Evolutionary conservation across 108 stramenopile genomes (phyloP), one percentile per base, ranked within the genome.

Genomic region (Chaetoceros muelleri): DNA sequence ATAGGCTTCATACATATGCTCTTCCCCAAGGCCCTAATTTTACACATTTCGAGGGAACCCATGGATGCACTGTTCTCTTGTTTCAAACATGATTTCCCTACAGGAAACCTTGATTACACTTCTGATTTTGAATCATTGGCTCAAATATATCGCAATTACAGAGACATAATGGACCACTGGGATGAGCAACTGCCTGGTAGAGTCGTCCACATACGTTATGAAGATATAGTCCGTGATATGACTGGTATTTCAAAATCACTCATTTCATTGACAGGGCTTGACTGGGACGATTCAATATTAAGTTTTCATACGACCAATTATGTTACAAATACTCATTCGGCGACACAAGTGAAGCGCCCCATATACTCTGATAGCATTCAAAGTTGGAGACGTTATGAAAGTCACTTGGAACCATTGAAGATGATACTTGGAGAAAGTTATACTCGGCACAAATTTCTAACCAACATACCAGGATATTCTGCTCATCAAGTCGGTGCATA

Each of bases 1-100:
- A 70, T 94, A 25, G 88, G 88, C 3, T 94, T 94, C 66, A 87
- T 94, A 44, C 92, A 94, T 57, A 62, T 94, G 61, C 67, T 94
- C 18, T 94, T 84, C 57, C 92, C 92, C 24, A 71, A 90, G 48
- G 92, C 92, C 19, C 67, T 85, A 23, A 90, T 94, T 53, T 54
- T 94, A 23, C 88, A 90, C 57, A 82, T 88, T 0, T 71, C 69
- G 17, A 57, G 92, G 47, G 81, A 94, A 44, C 88, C 92, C 0
- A 86, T 90, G 87, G 92, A 94, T 58, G 73, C 75, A 0, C 55
- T 90, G 18, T 85, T 82, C 53, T 84, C 82, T 20, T 82, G 84
- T 8, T 90, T 73, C 78, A 87, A 87, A 53, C 84, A 85, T 66
- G 88, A 86, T 30, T 85, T 84, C 58, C 86, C 85, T 20, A 5